phyloP scores from a whole-genome alignment of 2,329 filamentous ascomycete species.

The Fusarium haematococcum region DNA sequence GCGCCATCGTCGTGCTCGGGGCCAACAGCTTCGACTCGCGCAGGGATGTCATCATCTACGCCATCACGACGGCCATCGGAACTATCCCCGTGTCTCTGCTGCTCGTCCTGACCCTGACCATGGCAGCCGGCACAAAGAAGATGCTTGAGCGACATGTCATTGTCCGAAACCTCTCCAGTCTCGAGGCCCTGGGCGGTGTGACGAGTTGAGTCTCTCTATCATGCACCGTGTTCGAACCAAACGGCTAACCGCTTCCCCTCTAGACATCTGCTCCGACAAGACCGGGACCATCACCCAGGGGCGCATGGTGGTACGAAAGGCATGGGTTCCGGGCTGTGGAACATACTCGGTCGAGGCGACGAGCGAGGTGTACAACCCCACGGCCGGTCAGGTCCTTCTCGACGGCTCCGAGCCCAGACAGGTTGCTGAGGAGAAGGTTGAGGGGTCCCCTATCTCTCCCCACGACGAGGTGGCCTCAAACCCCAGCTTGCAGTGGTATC shows the following conservation, averaged over 20 bases:
- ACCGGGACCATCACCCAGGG: constrained; percentile 51
- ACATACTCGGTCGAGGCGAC: constrained; percentile 49
- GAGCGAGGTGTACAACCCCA: constrained; percentile 47
- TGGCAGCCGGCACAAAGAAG: constrained; percentile 60
- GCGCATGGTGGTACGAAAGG: constrained; percentile 45
- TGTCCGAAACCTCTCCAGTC: constrained; percentile 58
- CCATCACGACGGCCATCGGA: constrained; percentile 55
- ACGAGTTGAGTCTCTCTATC: constrained; percentile 51
- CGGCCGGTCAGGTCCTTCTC: constrained; percentile 38
- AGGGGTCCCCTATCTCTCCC: not conserved
- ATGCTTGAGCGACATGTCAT: constrained; percentile 62
- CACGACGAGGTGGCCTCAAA: constrained; percentile 1
- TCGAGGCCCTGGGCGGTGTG: constrained; percentile 63
- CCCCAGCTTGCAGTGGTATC: constrained; percentile 58
- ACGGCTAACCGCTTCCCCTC: constrained; percentile 3
- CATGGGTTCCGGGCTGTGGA: constrained; percentile 46
- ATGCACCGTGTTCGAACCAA: constrained; percentile 11
- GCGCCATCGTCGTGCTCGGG: constrained; percentile 27
- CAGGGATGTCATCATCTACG: constrained; percentile 53
- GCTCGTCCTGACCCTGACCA: constrained; percentile 65
- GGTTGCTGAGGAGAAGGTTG: not conserved
- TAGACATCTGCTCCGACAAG: constrained; percentile 49
- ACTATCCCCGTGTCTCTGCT: constrained; percentile 60
- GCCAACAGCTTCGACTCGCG: constrained; percentile 47
- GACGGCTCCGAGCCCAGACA: constrained; percentile 29